These are phyloP conservation scores for Ophioceras dolichostomum DNA, from an alignment of 2,329 filamentous ascomycete genomes.

Conservation along the genomic window DNA sequence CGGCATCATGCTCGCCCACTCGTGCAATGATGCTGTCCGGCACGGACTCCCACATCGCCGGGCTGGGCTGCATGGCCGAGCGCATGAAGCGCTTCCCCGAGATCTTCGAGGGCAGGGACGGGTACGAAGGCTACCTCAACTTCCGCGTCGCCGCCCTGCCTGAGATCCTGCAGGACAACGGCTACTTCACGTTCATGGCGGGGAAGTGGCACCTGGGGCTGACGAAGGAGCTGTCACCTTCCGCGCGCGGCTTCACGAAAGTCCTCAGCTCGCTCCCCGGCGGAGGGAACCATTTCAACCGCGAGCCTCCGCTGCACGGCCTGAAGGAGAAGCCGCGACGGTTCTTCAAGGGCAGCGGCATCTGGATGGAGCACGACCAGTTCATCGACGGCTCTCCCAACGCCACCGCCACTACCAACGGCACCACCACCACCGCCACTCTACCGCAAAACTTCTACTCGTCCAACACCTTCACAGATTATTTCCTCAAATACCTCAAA, in stretches of 20 bases:
- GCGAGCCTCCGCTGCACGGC: slow-evolving; percentile 27
- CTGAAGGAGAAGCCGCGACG: slow-evolving; percentile 19
- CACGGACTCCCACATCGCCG: slow-evolving; percentile 18
- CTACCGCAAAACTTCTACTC: slow-evolving; percentile 40
- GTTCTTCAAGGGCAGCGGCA: slow-evolving; percentile 23
- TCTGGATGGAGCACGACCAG: slow-evolving; percentile 22
- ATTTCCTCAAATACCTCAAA: slow-evolving; percentile 35
- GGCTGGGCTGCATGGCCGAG: slow-evolving; percentile 27
- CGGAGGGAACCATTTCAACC: slow-evolving; percentile 41
- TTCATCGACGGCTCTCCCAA: slow-evolving; percentile 19
- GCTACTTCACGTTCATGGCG: slow-evolving; percentile 47
- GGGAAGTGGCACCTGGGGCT: slow-evolving; percentile 55
- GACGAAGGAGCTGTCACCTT: slow-evolving; percentile 25
- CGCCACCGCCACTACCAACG: too few species aligned
- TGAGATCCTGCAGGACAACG: slow-evolving; percentile 43
- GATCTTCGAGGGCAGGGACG: slow-evolving; percentile 28
- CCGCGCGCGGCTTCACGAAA: slow-evolving; percentile 44
- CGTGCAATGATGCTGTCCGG: slow-evolving; percentile 49
- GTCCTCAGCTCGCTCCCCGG: slow-evolving; percentile 48
- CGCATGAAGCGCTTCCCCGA: slow-evolving; percentile 1
- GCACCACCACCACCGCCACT: too few species aligned
- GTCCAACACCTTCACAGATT: slow-evolving; percentile 37
- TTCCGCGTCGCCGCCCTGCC: slow-evolving; percentile 44
- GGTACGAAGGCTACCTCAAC: slow-evolving; percentile 53
- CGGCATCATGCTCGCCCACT: slow-evolving; percentile 46